Evolutionary conservation across 805 yeast genomes (phyloP).

Genomic region (Yarrowia sp.): DNA sequence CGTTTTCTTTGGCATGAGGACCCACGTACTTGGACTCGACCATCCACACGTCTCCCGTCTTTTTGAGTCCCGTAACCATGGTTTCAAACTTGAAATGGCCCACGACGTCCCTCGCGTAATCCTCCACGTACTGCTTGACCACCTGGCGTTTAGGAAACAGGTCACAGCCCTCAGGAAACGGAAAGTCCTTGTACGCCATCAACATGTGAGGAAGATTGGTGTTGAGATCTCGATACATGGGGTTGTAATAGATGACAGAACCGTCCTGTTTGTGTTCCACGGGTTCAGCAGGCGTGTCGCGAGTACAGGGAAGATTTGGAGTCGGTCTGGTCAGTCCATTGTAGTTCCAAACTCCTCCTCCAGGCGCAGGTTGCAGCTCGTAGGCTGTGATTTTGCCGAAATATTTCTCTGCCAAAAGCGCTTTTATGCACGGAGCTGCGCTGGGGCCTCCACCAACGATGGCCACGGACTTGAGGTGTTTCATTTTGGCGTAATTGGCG

Average conservation of each 20-base stretch:
- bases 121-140: slow-evolving; percentile 57
- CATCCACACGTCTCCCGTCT: slow-evolving; percentile 43
- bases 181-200: slow-evolving; percentile 61
- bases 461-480: slow-evolving; percentile 43
- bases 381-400: slow-evolving; percentile 49
- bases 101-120: slow-evolving; percentile 50
- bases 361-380: slow-evolving; percentile 54
- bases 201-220: slow-evolving; percentile 63
- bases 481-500: neutral
- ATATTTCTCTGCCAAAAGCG: slow-evolving; percentile 50
- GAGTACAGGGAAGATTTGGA: slow-evolving; percentile 36
- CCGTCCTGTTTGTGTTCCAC: slow-evolving; percentile 30
- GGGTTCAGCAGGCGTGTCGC: slow-evolving; percentile 34
- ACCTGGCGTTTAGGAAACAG: slow-evolving; percentile 59
- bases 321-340: slow-evolving; percentile 35
- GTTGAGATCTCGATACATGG: slow-evolving; percentile 64
- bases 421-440: slow-evolving; percentile 64
- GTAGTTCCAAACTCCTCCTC: slow-evolving; percentile 84
- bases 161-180: slow-evolving; percentile 48
- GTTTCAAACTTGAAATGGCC: slow-evolving; percentile 46
- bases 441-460: slow-evolving; percentile 78
- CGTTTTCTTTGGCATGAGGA: slow-evolving; percentile 4
- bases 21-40: slow-evolving; percentile 39
- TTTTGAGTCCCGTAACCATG: slow-evolving; percentile 46
- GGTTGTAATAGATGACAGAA: slow-evolving; percentile 43